Conservation (phyloP, 139 green algal species). For the Spirogloea muscicola region DNA sequence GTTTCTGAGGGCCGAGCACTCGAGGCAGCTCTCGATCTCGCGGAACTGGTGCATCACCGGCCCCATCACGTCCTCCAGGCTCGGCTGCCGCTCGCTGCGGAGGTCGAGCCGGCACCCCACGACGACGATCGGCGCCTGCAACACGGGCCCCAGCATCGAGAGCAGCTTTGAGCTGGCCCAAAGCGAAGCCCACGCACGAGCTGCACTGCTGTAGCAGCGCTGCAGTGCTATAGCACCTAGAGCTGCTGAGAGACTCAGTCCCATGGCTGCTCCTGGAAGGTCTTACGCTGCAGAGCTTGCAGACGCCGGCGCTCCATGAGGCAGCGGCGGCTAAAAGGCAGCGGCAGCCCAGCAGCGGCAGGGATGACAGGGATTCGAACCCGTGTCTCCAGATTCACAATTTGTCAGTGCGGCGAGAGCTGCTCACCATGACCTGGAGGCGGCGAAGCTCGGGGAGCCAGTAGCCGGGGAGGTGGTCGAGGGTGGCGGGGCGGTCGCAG, state of each 20-base stretch:
- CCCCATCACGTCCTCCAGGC: conserved; percentile 54
- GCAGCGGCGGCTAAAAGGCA: too few species aligned
- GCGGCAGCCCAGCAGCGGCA: too few species aligned
- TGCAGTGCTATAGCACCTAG: too few species aligned
- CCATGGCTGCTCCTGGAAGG: too few species aligned
- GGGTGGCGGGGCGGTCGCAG: conserved; percentile 40
- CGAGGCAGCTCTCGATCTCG: conserved; percentile 81
- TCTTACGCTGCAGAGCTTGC: too few species aligned
- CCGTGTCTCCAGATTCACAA: conserved; percentile 52
- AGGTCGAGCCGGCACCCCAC: conserved; percentile 70
- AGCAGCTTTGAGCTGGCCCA: too few species aligned
- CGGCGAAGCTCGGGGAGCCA: conserved; percentile 71
- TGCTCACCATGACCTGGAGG: conserved; percentile 29
- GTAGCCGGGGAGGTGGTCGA: conserved; percentile 57
- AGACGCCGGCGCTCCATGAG: too few species aligned
- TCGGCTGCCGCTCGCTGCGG: conserved; percentile 48
- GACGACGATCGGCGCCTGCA: conserved; percentile 61
- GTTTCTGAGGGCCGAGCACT: conserved; percentile 68
- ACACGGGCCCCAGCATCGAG: too few species aligned
- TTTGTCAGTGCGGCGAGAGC: too few species aligned
- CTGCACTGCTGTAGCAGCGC: too few species aligned
- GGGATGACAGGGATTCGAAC: background rate
- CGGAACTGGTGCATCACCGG: conserved; percentile 62
- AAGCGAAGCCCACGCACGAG: too few species aligned
- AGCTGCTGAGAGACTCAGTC: too few species aligned